A percentile compares a stretch with the other conserved stretches of the same genome.
phyloP scores from a whole-genome alignment of 495 filamentous ascomycete genomes.

The Neurospora sp. region DNA sequence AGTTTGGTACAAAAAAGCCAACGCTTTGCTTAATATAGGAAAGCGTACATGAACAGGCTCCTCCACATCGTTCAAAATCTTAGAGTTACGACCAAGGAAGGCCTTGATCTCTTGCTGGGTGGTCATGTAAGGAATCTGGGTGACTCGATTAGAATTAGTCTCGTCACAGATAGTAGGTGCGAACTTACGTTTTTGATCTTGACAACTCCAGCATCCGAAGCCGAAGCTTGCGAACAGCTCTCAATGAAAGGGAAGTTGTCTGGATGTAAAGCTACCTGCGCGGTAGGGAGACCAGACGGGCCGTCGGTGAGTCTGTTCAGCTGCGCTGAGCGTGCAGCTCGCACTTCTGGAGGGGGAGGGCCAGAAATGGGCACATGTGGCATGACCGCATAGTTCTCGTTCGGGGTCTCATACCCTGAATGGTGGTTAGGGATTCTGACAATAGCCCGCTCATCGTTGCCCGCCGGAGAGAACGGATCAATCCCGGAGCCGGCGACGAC shows the following conservation, averaged over 20 bases:
- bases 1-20: too few relatives aligned
- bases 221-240: conserved; percentile 6
- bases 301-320: conserved; percentile 20
- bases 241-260: conserved; percentile 36
- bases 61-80: conserved; percentile 43
- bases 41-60: conserved; percentile 50
- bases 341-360: conserved; percentile 3
- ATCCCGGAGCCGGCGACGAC: neutral
- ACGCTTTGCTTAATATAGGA: too few relatives aligned
- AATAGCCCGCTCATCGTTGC: neutral
- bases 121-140: conserved; percentile 58
- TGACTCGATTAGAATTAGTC: neutral
- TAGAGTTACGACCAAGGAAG: conserved; percentile 58
- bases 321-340: conserved; percentile 15
- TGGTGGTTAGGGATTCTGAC: neutral
- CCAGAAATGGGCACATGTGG: neutral
- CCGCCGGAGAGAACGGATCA: neutral
- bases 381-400: neutral
- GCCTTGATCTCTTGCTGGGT: conserved; percentile 58
- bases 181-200: conserved; percentile 27
- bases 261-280: conserved; percentile 19
- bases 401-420: neutral
- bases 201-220: conserved; percentile 18
- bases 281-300: conserved; percentile 15
- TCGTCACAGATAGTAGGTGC: neutral